Base-by-base conservation (phyloP, 345 rosid genomes). In the Euclidium syriacum region DNA sequence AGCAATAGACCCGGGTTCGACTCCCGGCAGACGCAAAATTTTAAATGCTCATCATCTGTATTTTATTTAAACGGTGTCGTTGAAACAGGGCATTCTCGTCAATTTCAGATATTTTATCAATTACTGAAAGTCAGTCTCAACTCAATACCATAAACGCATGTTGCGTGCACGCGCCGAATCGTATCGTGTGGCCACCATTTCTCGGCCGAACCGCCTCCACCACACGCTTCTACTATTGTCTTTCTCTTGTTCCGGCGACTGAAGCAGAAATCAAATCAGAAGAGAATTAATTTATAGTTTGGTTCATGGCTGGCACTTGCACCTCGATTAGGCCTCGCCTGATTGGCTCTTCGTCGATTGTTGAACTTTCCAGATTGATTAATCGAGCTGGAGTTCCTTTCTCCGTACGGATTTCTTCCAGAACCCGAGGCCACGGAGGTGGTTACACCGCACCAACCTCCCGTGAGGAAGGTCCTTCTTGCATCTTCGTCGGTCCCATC, bases 1-100 rank as follows among this genome's bases (percentile, higher is more conserved):
- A 84, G 79, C 78, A 82, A 84, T 82, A 84, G 87, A 81, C 83
- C 89, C 85, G 85, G 88, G 87, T 85, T 85, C 85, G 88, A 81
- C 91, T 85, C 84, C 85, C 84, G 83, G 87, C 85, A 81, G 57
- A 84, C 86, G 81, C 87, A 83, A n/a, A n/a, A n/a, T n/a, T n/a
- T n/a, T n/a, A n/a, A n/a, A n/a, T n/a, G n/a, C n/a, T n/a, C n/a
- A n/a, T n/a, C n/a, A n/a, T n/a, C n/a, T n/a, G n/a, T n/a, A n/a
- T n/a, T 9, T 32, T 32, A 7, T 1, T 0, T 5, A 16, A 61
- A 62, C 47, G 35, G 10, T 3, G 36, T 1, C 48, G 57, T 49
- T 48, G 50, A 50, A 39, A 7, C 40, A 38, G 58, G 72, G 27
- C 5, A 58, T 27, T 15, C 1, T 58, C 43, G 65, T 58, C 2